phyloP scores from a whole-genome alignment of 164 flowering plant species.

The Vitis riparia region DNA sequence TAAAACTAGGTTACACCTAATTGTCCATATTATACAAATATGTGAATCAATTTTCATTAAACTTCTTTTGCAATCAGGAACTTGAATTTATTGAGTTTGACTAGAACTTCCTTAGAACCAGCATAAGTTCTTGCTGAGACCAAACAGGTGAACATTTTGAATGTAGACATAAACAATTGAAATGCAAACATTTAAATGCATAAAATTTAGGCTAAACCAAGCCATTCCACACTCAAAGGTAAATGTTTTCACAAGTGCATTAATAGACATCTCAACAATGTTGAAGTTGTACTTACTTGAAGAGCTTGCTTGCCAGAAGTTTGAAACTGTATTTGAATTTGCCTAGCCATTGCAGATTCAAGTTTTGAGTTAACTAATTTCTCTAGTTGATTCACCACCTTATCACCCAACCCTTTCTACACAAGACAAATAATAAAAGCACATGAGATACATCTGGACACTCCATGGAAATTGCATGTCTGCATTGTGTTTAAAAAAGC shows the following conservation, averaged over 20 bases:
- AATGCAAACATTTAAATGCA: no score
- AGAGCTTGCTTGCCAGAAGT: constrained; percentile 89
- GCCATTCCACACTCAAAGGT: neutral
- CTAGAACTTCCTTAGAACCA: no score
- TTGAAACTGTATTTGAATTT: constrained; percentile 86
- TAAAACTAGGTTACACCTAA: no score
- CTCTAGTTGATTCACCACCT: constrained; percentile 78
- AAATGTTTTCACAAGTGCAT: neutral
- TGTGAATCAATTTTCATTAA: no score
- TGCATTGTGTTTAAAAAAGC: neutral
- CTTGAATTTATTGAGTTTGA: no score
- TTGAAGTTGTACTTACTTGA: constrained; percentile 45
- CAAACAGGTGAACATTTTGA: no score
- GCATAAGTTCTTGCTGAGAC: no score
- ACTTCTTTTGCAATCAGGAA: no score
- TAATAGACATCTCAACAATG: neutral
- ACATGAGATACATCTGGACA: neutral
- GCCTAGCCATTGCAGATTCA: constrained; percentile 75
- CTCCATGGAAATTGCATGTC: neutral
- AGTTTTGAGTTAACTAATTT: constrained; percentile 72
- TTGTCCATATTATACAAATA: no score
- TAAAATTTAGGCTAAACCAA: neutral
- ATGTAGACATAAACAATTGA: no score
- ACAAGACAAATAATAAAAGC: constrained; percentile 3
- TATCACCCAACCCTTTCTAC: constrained; percentile 88